A percentile compares a stretch with the other conserved stretches of the same genome.
Conservation (phyloP, 208 protist species). For the Leptomonas seymouri region DNA sequence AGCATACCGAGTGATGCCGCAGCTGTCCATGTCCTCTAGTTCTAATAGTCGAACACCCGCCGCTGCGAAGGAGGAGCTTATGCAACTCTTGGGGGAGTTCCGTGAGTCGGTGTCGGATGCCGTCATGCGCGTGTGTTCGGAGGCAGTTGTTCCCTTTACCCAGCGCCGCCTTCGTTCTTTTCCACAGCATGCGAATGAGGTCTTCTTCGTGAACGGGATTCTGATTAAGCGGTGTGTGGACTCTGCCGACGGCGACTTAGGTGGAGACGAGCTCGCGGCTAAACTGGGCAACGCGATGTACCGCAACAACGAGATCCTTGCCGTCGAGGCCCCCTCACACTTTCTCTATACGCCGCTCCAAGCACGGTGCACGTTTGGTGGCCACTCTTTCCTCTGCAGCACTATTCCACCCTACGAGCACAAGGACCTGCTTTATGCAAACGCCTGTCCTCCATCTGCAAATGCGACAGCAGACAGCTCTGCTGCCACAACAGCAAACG, state of each 20-base stretch:
- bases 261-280: conserved; percentile 46
- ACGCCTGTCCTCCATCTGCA: neutral
- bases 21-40: neutral
- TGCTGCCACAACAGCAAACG: neutral
- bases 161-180: conserved; percentile 30
- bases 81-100: conserved; percentile 42
- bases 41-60: neutral
- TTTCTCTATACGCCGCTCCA: conserved; percentile 57
- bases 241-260: conserved; percentile 41
- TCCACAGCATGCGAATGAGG: conserved; percentile 17
- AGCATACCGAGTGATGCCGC: conserved; percentile 6
- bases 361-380: conserved; percentile 59
- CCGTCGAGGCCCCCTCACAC: conserved; percentile 45
- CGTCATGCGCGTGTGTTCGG: conserved; percentile 41
- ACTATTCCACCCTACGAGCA: conserved; percentile 60
- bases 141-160: conserved; percentile 37
- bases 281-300: conserved; percentile 32
- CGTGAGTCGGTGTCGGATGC: conserved; percentile 27
- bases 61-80: conserved; percentile 2
- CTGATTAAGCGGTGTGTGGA: conserved; percentile 60
- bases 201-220: conserved; percentile 52
- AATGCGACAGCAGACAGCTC: neutral
- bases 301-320: conserved; percentile 39
- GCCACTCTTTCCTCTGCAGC: conserved; percentile 53
- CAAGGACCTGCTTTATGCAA: conserved; percentile 28